Evolutionary conservation across 2,329 filamentous ascomycete genomes (phyloP), one percentile per base, ranked within the genome.

Genomic region (Elsinoe ampelina): DNA sequence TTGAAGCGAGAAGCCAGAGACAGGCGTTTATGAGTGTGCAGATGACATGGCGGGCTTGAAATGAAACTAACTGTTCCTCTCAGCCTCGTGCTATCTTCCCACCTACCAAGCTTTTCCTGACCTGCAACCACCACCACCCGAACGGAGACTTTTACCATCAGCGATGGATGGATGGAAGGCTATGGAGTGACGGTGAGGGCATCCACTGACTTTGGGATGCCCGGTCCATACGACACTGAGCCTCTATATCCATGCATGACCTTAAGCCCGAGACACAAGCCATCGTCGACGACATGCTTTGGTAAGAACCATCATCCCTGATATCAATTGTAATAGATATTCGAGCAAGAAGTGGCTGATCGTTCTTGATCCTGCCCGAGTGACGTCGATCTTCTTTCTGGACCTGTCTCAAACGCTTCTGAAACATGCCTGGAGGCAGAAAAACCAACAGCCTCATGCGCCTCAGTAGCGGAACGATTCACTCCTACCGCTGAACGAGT

Each of bases 41-140:
- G 19, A 45, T 45, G 41, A 45, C 41, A 45, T 45, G 41, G 41
- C 20, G 19, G 39, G 41, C 41, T 45, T 45, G 41, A 45, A 19
- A n/a, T 45, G 41, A 45, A 45, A 45, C 41, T n/a, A 45, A 45
- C 41, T n/a, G 10, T 30, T 30, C 26, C 26, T 30, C 8, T 45
- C 41, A 45, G 41, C 41, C 41, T 45, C 41, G 41, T 45, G 15
- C 19, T 30, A n/a, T 26, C 41, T 12, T 45, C 41, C 41, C 41
- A 6, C 17, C 12, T 45, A 5, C 26, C 41, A 45, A 45, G 41
- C 41, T 45, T 45, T 30, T 22, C 41, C 10, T 45, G 8, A 45
- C 41, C n/a, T 45, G 41, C 41, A 45, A 20, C 17, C 41, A 45
- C 41, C 19, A 45, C 41, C 41, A 45, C 7, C 19, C 6, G 41